A percentile compares a stretch with the other conserved stretches of the same genome.
These are phyloP conservation scores for Exophiala alcalophila DNA, from an alignment of 2,329 filamentous ascomycete genomes.

Conservation along the genomic window DNA sequence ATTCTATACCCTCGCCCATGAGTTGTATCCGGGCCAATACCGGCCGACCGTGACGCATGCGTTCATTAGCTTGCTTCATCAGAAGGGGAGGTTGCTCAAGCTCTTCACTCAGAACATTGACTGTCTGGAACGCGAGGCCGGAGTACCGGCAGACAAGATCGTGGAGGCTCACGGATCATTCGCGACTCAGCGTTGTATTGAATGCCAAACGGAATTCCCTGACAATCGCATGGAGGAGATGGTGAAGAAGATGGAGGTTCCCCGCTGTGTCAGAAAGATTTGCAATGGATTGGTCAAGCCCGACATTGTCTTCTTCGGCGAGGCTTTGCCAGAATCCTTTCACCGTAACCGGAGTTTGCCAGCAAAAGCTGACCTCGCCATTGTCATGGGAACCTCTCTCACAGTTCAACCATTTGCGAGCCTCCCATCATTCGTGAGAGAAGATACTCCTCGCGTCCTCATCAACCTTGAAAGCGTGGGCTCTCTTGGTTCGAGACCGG, in stretches of 20 bases:
- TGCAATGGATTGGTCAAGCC: conserved; percentile 86
- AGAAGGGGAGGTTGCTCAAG: conserved; percentile 75
- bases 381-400: conserved; percentile 86
- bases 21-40: conserved; percentile 88
- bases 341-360: conserved; percentile 57
- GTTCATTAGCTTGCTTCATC: conserved; percentile 78
- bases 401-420: conserved; percentile 85
- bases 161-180: conserved; percentile 96
- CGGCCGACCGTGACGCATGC: conserved; percentile 84
- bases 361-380: conserved; percentile 67
- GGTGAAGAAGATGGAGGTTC: conserved; percentile 65
- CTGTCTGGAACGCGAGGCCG: conserved; percentile 83
- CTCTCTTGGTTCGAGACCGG: conserved; percentile 67
- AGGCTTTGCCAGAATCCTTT: conserved; percentile 65
- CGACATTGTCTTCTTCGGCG: conserved; percentile 93
- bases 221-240: conserved; percentile 70
- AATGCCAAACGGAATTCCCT: conserved; percentile 72
- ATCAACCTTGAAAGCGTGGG: conserved; percentile 87
- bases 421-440: conserved; percentile 63
- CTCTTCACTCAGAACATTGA: conserved; percentile 98
- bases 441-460: conserved; percentile 69
- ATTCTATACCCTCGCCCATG: conserved; percentile 88
- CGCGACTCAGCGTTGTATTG: conserved; percentile 84
- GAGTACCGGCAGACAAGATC: conserved; percentile 75
- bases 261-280: conserved; percentile 58